phyloP scores from a whole-genome alignment of 2,329 filamentous ascomycete species.

The Alternaria brassicae region DNA sequence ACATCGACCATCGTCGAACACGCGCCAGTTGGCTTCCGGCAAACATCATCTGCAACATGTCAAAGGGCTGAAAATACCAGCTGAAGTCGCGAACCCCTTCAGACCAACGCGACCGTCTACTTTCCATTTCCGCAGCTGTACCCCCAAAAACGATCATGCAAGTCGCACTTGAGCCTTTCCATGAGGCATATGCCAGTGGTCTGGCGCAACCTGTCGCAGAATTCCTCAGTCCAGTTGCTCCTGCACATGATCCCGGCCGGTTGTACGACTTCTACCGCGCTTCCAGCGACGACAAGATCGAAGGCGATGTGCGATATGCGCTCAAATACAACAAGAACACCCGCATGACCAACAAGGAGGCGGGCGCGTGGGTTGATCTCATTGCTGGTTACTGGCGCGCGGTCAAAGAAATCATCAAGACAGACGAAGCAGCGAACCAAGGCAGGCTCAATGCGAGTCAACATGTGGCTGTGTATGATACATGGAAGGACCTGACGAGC shows the following conservation, averaged over 20 bases:
- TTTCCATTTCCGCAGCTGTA: background rate
- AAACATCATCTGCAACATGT: background rate
- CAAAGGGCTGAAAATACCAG: slow-evolving; percentile 1
- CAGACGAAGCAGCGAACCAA: slow-evolving; percentile 62
- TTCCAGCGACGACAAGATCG: slow-evolving; percentile 70
- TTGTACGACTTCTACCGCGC: slow-evolving; percentile 74
- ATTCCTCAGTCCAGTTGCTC: slow-evolving; percentile 75
- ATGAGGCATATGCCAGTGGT: slow-evolving; percentile 67
- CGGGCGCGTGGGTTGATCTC: slow-evolving; percentile 84
- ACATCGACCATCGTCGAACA: slow-evolving; percentile 1
- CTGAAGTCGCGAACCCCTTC: slow-evolving; percentile 13
- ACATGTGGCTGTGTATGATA: slow-evolving; percentile 83
- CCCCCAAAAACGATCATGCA: slow-evolving; percentile 64
- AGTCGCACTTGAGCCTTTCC: slow-evolving; percentile 75
- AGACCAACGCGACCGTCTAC: slow-evolving; percentile 8
- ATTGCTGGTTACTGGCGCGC: slow-evolving; percentile 86
- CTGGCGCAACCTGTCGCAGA: slow-evolving; percentile 77
- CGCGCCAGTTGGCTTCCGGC: background rate
- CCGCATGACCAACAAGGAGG: slow-evolving; percentile 70
- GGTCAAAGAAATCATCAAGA: slow-evolving; percentile 72
- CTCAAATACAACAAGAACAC: slow-evolving; percentile 69
- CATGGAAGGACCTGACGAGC: slow-evolving; percentile 86
- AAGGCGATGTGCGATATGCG: slow-evolving; percentile 72
- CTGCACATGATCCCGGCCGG: slow-evolving; percentile 67
- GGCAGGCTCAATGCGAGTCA: slow-evolving; percentile 59